Evolutionary conservation across 805 yeast species (phyloP), one percentile per base, ranked within the genome.

Genomic region (Barnettozyma sp.): DNA sequence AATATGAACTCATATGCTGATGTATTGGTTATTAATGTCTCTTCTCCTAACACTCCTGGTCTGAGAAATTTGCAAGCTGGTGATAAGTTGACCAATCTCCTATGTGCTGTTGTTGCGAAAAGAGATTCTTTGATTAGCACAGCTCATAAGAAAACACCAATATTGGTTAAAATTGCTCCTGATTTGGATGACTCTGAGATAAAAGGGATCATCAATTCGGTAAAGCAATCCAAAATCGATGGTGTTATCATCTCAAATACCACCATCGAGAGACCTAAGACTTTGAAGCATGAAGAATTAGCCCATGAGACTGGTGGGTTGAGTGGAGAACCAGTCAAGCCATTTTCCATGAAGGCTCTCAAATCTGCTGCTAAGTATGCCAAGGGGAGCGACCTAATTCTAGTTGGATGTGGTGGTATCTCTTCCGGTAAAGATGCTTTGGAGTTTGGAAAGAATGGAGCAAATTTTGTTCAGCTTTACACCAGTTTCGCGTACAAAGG

Each of bases 11-110:
- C 78, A 10, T 76, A 68, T 48, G 95, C 97, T 5, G 97, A 90
- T 60, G 87, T 84, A 7, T 65, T 90, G 42, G 90, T 90, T 14
- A 74, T 90, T 45, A 90, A 90, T 52, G 95, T 90, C 11, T 86
- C 96, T 1, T 82, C 94, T 33, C 97, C 97, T 35, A 90, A 90
- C 55, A 90, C 97, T 1, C 97, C 97, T 5, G 97, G 97, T 2
- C 70, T 90, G 47, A 74, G 97, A 52, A 84, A 78, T 48, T 70
- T 90, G 47, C 97, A 90, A 63, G 73, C 65, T 38, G 94, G 84
- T 48, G 68, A 67, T 38, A 83, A 82, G 55, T 70, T 90, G 41
- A 74, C 85, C 7, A 68, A 68, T 23, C 64, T 90, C 49, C 68
- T 90, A 48, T 62, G 71, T 8, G 63, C 76, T 10, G 87, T 90